Conservation (phyloP, 78 protist genomes). For the slime mould (Dictyostelium discoideum) region DNA sequence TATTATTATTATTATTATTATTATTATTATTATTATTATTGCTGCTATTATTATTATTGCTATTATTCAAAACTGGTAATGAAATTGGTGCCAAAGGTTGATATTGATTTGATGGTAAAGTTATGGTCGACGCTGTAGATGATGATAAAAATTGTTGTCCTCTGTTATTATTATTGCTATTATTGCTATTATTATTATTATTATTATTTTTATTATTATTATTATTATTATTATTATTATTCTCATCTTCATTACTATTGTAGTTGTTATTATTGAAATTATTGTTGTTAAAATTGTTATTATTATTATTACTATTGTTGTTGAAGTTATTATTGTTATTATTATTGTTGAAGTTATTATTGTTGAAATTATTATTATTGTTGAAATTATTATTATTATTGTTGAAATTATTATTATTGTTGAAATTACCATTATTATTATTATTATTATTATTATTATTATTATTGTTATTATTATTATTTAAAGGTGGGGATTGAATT, state of each 20-base stretch:
- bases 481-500: neutral
- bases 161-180: neutral
- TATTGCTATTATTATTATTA: neutral
- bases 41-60: neutral
- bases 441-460: neutral
- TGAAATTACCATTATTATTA: too few species aligned
- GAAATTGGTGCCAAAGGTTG: neutral
- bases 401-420: neutral
- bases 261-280: neutral
- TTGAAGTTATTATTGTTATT: neutral
- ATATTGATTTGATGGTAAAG: neutral
- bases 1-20: too few species aligned
- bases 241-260: neutral
- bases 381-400: neutral
- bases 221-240: neutral
- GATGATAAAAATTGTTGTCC: neutral
- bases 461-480: too few species aligned
- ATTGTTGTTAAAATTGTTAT: neutral
- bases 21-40: neutral
- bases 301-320: neutral
- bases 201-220: neutral
- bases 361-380: too few species aligned
- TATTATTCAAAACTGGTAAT: neutral
- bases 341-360: neutral
- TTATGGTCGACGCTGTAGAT: neutral